Conservation (phyloP, 2,329 filamentous ascomycete species). For the Fusarium sp. region DNA sequence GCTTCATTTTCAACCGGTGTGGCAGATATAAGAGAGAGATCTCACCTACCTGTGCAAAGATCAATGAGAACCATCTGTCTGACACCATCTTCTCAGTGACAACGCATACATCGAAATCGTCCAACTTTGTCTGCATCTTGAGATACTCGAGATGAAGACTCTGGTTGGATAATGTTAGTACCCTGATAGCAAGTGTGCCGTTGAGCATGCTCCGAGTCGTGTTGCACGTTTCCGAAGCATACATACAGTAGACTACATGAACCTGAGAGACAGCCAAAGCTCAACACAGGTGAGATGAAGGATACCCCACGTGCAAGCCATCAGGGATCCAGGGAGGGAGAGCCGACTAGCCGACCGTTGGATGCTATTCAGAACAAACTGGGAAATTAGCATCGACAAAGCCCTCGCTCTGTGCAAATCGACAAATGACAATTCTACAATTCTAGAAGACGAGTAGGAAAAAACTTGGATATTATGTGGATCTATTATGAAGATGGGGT, state of each 20-base stretch:
- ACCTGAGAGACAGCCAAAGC: not conserved
- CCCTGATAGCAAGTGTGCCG: not conserved
- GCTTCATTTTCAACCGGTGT: slow-evolving; percentile 17
- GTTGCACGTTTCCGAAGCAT: slow-evolving; percentile 16
- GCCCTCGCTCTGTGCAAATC: not conserved
- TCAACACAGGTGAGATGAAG: not conserved
- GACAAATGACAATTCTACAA: not conserved
- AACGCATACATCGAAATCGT: slow-evolving; percentile 36
- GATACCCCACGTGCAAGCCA: not conserved
- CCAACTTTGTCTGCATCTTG: slow-evolving; percentile 31
- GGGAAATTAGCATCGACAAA: not conserved
- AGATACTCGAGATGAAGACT: slow-evolving; percentile 13
- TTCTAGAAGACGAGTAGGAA: not conserved
- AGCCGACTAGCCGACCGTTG: not conserved
- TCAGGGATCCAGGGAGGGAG: not conserved
- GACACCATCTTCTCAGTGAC: slow-evolving; percentile 35
- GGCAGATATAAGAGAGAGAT: slow-evolving; percentile 30
- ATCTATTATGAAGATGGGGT: slow-evolving; percentile 16
- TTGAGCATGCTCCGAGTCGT: slow-evolving; percentile 13
- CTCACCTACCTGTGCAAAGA: slow-evolving; percentile 20
- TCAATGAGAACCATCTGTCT: slow-evolving; percentile 5
- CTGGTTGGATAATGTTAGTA: slow-evolving; percentile 12
- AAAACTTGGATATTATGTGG: slow-evolving; percentile 34
- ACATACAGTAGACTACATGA: not conserved
- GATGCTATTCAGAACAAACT: not conserved